Base-by-base conservation (phyloP, 805 yeast species). In the Brettanomyces naardenensis region DNA sequence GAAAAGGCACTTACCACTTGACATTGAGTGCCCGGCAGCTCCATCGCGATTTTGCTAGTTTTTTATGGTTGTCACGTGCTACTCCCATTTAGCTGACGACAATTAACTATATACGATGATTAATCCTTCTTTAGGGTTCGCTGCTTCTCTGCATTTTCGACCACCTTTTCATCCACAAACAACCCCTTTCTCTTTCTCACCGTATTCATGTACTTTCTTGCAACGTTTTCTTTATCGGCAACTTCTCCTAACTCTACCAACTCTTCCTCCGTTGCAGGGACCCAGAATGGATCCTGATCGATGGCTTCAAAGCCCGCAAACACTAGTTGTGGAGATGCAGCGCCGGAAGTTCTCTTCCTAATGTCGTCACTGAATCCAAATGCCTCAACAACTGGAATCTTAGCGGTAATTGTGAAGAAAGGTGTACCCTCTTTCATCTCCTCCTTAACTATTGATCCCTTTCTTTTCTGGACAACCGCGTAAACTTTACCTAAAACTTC, bases 401-500 rank as follows among this genome's bases (percentile, higher is more conserved):
- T 65, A 0, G 97, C 95, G 15, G 71, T 77, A 40, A 92, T 76
- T 21, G 84, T 84, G 68, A 92, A 92, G 51, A 90, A 88, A 17
- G 97, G 96, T 0, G 98, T 92, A 7, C 99, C 99, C 56, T 92
- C 98, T 53, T 92, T 89, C 86, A 92, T 78, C 56, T 92, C 98
- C 59, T 92, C 99, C 4, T 88, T 75, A 2, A 81, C 71, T 39
- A 92, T 84, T 36, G 73, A 64, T 21, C 99, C 99, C 28, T 84
- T 80, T 51, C 96, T 71, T 51, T 77, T 77, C 46, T 94, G 95
- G 19, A 92, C 86, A 15, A 90, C 97, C 0, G 88, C 92, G 54
- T 92, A 92, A 0, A 92, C 97, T 55, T 85, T 87, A 31, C 99
- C 98, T 37, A 92, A 66, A 0, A 87, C 97, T 45, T 92, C 98